These are phyloP conservation scores for Dentipellis sp. DNA, from an alignment of 768 basidiomycete species.

Conservation along the genomic window DNA sequence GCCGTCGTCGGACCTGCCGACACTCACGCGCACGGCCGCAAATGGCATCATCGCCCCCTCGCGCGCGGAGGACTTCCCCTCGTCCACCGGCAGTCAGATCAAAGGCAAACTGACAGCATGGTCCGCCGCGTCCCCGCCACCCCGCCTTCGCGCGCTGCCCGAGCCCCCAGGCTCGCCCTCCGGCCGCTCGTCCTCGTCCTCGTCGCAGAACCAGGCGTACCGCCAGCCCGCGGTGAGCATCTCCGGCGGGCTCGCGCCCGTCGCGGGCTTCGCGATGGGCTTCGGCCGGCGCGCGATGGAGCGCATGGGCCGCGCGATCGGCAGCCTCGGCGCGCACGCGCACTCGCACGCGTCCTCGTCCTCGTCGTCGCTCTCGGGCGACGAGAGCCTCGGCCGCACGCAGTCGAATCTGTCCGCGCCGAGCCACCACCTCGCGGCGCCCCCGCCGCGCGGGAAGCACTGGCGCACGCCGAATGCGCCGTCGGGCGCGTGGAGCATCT, in stretches of 20 bases:
- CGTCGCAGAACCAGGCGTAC: conserved; percentile 25
- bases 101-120: conserved; percentile 41
- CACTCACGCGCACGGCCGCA: conserved; percentile 32
- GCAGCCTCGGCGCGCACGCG: conserved; percentile 3
- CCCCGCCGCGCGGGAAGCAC: conserved; percentile 23
- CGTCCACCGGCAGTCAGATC: conserved; percentile 32
- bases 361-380: conserved; percentile 22
- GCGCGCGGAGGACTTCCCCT: conserved; percentile 19
- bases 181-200: conserved; percentile 14
- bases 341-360: conserved; percentile 23
- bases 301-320: conserved; percentile 36
- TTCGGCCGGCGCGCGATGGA: conserved; percentile 61
- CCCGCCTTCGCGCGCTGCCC: conserved; percentile 21
- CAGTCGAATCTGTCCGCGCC: conserved; percentile 12
- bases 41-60: conserved; percentile 33
- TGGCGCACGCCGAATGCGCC: conserved; percentile 51
- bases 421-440: conserved; percentile 4
- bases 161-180: conserved; percentile 18
- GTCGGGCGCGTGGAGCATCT: conserved; percentile 43
- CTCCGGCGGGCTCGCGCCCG: conserved; percentile 57
- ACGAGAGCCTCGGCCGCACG: conserved; percentile 8
- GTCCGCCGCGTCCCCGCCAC: conserved; percentile 8
- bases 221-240: conserved; percentile 70
- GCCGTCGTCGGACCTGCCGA: conserved; percentile 27
- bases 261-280: conserved; percentile 54